Conservation (phyloP, 768 basidiomycete species). For the Lactarius trivialis region DNA sequence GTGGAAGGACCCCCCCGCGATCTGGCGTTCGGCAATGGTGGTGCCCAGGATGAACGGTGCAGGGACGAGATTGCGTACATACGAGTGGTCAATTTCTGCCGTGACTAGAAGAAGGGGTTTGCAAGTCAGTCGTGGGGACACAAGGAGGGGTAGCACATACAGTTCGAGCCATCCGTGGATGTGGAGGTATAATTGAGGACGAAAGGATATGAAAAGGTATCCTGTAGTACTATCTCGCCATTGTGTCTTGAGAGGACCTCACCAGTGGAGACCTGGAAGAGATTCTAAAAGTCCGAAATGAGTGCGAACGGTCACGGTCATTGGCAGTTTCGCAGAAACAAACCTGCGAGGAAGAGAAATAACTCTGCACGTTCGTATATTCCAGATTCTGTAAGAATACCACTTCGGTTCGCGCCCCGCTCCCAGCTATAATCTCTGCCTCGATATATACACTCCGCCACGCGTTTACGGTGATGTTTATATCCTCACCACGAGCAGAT, state of each 20-base stretch:
- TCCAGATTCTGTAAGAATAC: conserved; percentile 54
- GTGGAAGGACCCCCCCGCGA: conserved; percentile 50
- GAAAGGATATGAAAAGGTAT: conserved; percentile 47
- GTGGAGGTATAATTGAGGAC: conserved; percentile 28
- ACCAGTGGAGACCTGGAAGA: conserved; percentile 40
- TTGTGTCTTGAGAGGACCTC: conserved; percentile 44
- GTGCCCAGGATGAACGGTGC: conserved; percentile 53
- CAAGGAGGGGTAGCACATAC: conserved; percentile 23
- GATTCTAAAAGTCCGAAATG: conserved; percentile 32
- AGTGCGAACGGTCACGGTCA: background rate
- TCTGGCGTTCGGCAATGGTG: conserved; percentile 52
- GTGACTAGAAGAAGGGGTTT: conserved; percentile 35
- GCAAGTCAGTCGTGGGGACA: background rate
- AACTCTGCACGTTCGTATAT: conserved; percentile 58
- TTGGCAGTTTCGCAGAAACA: background rate
- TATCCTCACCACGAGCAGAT: conserved; percentile 38
- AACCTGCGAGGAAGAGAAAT: conserved; percentile 40
- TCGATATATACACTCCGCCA: conserved; percentile 53
- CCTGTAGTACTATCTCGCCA: conserved; percentile 37
- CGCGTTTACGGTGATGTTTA: conserved; percentile 36
- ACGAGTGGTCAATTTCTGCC: conserved; percentile 59
- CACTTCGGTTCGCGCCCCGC: conserved; percentile 49
- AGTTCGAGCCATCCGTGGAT: conserved; percentile 30
- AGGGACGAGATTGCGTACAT: conserved; percentile 51
- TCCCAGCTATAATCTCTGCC: conserved; percentile 54